phyloP scores from a whole-genome alignment of 371 early-diverging fungal species.

The Rhizomucor pusillus region DNA sequence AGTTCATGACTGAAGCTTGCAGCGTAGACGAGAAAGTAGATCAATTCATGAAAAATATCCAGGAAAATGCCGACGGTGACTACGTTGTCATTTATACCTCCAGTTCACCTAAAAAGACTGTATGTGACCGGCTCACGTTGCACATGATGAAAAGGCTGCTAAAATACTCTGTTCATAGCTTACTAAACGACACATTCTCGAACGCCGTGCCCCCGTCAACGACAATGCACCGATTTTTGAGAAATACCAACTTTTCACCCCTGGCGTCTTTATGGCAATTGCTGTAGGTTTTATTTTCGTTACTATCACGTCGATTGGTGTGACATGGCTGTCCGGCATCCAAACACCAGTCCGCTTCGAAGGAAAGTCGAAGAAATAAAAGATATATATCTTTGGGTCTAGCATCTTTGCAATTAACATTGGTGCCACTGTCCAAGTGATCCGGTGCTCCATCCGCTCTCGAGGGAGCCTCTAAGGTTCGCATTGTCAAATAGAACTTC shows the following conservation, averaged over 20 bases:
- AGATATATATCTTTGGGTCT: no score
- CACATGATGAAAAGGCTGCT: not conserved
- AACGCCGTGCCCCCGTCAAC: constrained; percentile 30
- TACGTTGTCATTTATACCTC: constrained; percentile 50
- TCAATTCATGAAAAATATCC: constrained; percentile 23
- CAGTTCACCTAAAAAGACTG: constrained; percentile 25
- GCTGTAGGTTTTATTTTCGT: constrained; percentile 35
- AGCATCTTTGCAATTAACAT: not conserved
- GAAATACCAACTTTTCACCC: constrained; percentile 48
- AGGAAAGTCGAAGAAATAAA: constrained; percentile 36
- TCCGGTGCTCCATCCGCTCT: constrained; percentile 4
- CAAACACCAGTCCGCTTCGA: constrained; percentile 49
- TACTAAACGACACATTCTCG: constrained; percentile 14
- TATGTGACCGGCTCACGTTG: constrained; percentile 10
- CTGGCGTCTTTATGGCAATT: constrained; percentile 48
- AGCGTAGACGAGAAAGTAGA: constrained; percentile 31
- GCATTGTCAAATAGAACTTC: no score
- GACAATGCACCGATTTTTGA: constrained; percentile 39
- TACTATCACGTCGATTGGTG: constrained; percentile 37
- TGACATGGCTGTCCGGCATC: constrained; percentile 44
- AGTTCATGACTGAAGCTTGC: not conserved
- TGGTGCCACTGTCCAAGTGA: constrained; percentile 2
- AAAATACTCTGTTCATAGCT: constrained; percentile 4
- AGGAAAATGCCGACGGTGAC: constrained; percentile 27
- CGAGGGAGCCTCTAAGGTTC: not conserved